Base-by-base conservation (phyloP, 176 grass and related monocot genomes). In the Luzula sylvatica region DNA sequence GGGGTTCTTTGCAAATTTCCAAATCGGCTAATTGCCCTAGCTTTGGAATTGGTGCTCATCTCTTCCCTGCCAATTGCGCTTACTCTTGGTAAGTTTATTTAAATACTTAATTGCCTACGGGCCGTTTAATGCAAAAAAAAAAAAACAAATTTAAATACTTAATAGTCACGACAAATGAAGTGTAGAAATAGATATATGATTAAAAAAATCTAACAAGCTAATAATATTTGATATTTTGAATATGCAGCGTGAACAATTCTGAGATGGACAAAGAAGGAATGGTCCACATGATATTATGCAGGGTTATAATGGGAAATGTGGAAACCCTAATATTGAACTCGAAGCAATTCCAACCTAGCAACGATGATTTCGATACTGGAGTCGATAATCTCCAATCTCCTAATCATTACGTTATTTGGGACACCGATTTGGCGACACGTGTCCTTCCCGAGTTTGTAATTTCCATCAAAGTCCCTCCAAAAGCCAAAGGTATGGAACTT, bases 281-380 rank as follows among this genome's bases (percentile, higher is more conserved):
- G 50, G 20, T 84, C 13, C 79, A 68, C 45, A 76, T 96, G 67
- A 70, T 89, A 56, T 27, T 96, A 11, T 96, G 90, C 51, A 73
- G 77, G 15, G 90, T 84, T 13, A 86, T 89, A 57, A 82, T 96
- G 84, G 90, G 84, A 23, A 89, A 82, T 48, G 47, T 72, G 76
- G 90, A 95, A 58, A 43, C 74, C 56, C 52, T 88, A 48, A 27
- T 53, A 26, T 52, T 65, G 45, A 85, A 85, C 72, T 86, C 90
- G 40, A 61, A 76, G 38, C 90, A 86, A 72, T 73, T 55, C 50
- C 77, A 86, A 20, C 77, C 90, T 65, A 82, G 58, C 14, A 65
- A 62, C 58, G 74, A 64, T 55, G 71, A 42, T 58, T 86, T 76
- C 57, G 90, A 96, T 62, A 73, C 74, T 23, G 84, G 76, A 0